Evolutionary conservation across 2,329 filamentous ascomycete species (phyloP), one percentile per base, ranked within the genome.

Genomic region (Diaporthe sp.): DNA sequence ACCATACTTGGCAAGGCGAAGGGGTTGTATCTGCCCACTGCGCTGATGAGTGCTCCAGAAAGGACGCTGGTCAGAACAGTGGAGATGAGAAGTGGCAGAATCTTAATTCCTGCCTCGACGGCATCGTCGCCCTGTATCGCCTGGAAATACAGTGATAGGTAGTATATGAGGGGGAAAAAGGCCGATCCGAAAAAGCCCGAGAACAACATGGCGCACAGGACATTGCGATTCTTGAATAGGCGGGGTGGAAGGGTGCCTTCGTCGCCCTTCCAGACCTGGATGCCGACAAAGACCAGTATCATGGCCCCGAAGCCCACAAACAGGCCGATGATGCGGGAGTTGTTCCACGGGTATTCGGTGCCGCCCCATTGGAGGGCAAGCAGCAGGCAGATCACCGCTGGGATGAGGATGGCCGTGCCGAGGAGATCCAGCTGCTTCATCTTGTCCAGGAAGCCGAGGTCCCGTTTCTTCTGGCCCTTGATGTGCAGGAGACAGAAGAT

Each of bases 341-440:
- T 85, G 73, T 80, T 83, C 89, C 89, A 92, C 5, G 89, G 68
- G 72, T 88, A 87, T 33, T 86, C 80, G 52, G 85, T 82, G 12
- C 90, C 90, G 19, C 89, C 90, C 86, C 88, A 91, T 77, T 91
- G 87, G 50, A 91, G 82, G 10, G 88, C 89, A 5, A 92, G 83
- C 12, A 91, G 81, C 17, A 91, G 82, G 77, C 86, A 88, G 75
- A 90, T 80, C 60, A 90, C 84, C 50, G 86, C 85, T 1, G 89
- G 87, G 38, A 90, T 84, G 78, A 90, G 85, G 74, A 89, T 81
- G n/a, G 80, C 80, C 2, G 86, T 85, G 38, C 89, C 89, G 13
- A 84, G 58, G 13, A 89, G 80, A 77, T 91, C 89, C 60, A 91
- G 82, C 75, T 86, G 83, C 60, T 83, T 79, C 40, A 90, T 66